Evolutionary conservation across 2,329 filamentous ascomycete species (phyloP).

Genomic region (Gnomoniopsis sp.): DNA sequence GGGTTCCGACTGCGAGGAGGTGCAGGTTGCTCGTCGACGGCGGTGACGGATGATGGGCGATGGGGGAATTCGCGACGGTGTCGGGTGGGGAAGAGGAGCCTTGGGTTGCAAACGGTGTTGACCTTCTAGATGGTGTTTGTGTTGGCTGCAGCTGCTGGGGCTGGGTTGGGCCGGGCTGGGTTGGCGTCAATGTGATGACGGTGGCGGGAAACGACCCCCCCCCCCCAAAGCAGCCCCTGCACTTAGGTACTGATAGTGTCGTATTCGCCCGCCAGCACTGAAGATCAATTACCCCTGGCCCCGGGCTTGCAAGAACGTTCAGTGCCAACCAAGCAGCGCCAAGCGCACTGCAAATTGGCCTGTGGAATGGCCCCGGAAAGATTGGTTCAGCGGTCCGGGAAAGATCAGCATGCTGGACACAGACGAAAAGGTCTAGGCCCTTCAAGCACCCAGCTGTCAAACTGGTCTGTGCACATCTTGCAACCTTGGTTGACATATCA

Average conservation of each 20-base stretch:
- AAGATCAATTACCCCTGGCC: no score
- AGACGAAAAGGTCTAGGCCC: neutral
- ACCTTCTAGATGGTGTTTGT: slow-evolving; percentile 4
- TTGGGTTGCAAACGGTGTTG: neutral
- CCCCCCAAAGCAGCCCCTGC: neutral
- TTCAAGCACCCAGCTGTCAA: neutral
- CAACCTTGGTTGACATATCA: neutral
- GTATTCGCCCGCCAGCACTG: no score
- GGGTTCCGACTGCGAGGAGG: slow-evolving; percentile 2
- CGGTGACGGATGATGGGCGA: slow-evolving; percentile 8
- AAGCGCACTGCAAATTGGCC: neutral
- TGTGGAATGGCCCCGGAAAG: neutral
- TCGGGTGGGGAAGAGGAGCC: slow-evolving; percentile 4
- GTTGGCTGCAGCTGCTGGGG: neutral
- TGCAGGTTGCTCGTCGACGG: neutral
- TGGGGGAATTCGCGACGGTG: neutral
- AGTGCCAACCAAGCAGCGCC: neutral
- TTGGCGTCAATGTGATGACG: neutral
- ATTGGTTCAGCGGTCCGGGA: neutral
- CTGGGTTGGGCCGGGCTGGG: neutral
- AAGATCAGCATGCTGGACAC: neutral
- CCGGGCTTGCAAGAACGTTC: neutral
- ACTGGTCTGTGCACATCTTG: neutral
- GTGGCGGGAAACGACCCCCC: neutral
- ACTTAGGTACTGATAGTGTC: neutral